A percentile compares a stretch with the other conserved stretches of the same genome.
Evolutionary conservation across 345 rosid genomes (phyloP).

Genomic region (Schrenkiella parvula): DNA sequence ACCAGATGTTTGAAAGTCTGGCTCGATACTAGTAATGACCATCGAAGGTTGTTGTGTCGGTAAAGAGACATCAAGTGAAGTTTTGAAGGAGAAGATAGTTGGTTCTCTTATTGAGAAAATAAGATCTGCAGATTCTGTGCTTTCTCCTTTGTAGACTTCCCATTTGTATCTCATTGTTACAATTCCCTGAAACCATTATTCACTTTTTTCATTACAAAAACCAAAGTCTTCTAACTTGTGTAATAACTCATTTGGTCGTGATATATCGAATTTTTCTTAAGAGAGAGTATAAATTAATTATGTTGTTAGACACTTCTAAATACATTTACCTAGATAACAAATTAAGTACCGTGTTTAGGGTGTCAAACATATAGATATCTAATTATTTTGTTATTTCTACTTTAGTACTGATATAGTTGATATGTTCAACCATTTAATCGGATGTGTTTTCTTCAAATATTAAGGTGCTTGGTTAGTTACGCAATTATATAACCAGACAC

Average conservation of each 20-base stretch:
- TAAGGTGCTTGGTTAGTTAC: background rate
- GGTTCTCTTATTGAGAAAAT: constrained; percentile 44
- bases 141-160: constrained; percentile 26
- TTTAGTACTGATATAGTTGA: no score
- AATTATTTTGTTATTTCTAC: no score
- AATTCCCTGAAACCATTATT: constrained; percentile 30
- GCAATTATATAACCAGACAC: background rate
- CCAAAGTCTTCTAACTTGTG: background rate
- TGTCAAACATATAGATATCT: no score
- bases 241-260: background rate
- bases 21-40: background rate
- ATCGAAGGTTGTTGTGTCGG: constrained; percentile 13
- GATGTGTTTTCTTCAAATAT: background rate
- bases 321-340: background rate
- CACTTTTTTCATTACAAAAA: background rate
- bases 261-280: background rate
- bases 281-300: background rate
- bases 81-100: constrained; percentile 47
- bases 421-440: no score
- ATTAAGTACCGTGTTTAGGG: background rate
- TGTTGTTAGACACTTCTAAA: background rate
- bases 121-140: constrained; percentile 13
- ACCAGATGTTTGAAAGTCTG: constrained; percentile 47
- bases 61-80: constrained; percentile 44
- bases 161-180: constrained; percentile 25